Evolutionary conservation across 2,329 filamentous ascomycete species (phyloP), one percentile per base, ranked within the genome.

Genomic region (Fusarium sp.): DNA sequence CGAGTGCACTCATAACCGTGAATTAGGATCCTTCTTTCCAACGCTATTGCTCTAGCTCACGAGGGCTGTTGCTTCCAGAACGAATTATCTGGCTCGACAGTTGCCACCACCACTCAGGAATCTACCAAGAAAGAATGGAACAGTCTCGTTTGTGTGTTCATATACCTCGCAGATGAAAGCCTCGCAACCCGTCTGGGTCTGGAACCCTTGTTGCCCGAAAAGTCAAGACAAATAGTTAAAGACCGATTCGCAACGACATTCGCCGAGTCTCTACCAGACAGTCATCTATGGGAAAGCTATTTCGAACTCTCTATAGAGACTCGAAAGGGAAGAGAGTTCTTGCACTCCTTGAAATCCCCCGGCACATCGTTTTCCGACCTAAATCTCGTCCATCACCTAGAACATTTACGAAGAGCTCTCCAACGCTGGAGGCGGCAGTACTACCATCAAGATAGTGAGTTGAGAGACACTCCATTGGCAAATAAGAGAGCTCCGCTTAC

Each of bases 1-100:
- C 26, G 4, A 28, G 11, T 12, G 3, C 26, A 28, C n/a, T n/a
- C n/a, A n/a, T n/a, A n/a, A n/a, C n/a, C n/a, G n/a, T n/a, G n/a
- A n/a, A 11, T 4, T 18, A 70, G 69, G 69, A 71, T 49, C 2
- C 52, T 70, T 12, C 56, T 66, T 11, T 70, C 67, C 6, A 71
- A 70, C n/a, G 51, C 67, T 8, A 69, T 69, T 7, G 57, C 65
- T 13, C 42, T 67, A 10, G 62, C 58, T 3, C 66, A 71, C 34
- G 66, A 67, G 28, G 52, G 66, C 9, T 62, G 62, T 18, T 69
- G 66, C 8, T 71, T 71, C 11, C 62, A 69, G 5, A 25, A 43
- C 18, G 58, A 71, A 16, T 11, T 41, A 7, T 19, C 25, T 26
- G 21, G 37, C 7, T 31, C 55, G 3, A 37, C 21, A 9, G 12